A percentile compares a stretch with the other conserved stretches of the same genome.
These are phyloP conservation scores for Violaceomyces palustris DNA, from an alignment of 1,284 basidiomycete species.

Conservation along the genomic window DNA sequence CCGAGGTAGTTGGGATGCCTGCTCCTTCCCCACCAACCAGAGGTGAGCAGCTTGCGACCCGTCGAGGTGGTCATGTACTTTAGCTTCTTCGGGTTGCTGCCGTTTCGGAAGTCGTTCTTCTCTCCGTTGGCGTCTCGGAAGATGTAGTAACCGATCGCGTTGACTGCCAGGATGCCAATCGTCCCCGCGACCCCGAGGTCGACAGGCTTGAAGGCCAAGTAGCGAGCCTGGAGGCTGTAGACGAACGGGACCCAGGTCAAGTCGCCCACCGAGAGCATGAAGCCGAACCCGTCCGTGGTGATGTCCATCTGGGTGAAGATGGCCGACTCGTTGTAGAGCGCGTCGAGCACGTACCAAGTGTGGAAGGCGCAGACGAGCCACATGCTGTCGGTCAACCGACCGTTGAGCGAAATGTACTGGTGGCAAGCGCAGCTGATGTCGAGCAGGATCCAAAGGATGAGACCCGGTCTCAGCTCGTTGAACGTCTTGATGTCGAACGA, in stretches of 20 bases:
- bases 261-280: slow-evolving; percentile 94
- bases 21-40: slow-evolving; percentile 95
- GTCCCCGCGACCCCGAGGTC: slow-evolving; percentile 69
- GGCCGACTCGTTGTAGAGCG: slow-evolving; percentile 55
- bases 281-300: slow-evolving; percentile 94
- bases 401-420: slow-evolving; percentile 72
- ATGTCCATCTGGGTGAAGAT: slow-evolving; percentile 97
- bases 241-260: slow-evolving; percentile 91
- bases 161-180: slow-evolving; percentile 64
- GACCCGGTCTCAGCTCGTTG: slow-evolving; percentile 72
- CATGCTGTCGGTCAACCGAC: slow-evolving; percentile 82
- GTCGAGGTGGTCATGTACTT: slow-evolving; percentile 75
- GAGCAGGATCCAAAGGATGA: slow-evolving; percentile 89
- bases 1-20: slow-evolving; percentile 74
- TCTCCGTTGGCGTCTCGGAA: slow-evolving; percentile 85
- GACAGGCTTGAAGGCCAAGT: slow-evolving; percentile 79
- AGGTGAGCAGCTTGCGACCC: slow-evolving; percentile 84
- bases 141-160: slow-evolving; percentile 80
- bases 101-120: slow-evolving; percentile 92
- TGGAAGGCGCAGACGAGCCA: slow-evolving; percentile 83
- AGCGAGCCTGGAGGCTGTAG: slow-evolving; percentile 89
- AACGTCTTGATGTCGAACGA: slow-evolving; percentile 94
- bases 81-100: slow-evolving; percentile 87
- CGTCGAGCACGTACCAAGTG: slow-evolving; percentile 78
- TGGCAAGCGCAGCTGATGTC: slow-evolving; percentile 87